Base-by-base conservation (phyloP, 768 basidiomycete genomes). In the Imleria badia region DNA sequence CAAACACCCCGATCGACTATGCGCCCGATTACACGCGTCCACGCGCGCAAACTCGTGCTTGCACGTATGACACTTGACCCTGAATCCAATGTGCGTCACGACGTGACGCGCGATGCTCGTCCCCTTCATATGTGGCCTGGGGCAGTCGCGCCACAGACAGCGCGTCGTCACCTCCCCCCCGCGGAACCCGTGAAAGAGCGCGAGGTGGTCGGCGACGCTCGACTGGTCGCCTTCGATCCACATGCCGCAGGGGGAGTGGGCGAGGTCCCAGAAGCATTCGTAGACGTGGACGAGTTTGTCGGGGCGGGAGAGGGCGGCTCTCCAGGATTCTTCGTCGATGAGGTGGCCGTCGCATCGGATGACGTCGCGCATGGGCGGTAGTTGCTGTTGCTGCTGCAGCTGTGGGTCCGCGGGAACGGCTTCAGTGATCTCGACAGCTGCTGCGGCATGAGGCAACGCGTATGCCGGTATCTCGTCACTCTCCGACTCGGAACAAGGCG, bases 221-320 rank as follows among this genome's bases (percentile, higher is more conserved):
- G 66, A 62, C 13, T 72, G 71, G 51, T 70, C 71, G 19, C 71
- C 70, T 45, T 70, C 71, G 35, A 70, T 68, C 63, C 71, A 72
- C 70, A 70, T 70, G 1, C 68, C 56, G 17, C 69, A 70, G 3
- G 70, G 54, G 0, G 69, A 44, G 41, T 66, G 50, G 30, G 48
- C 4, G 29, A 52, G 49, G 49, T 66, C 62, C 69, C 69, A 72
- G 44, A 65, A 60, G 31, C 69, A 70, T 40, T 70, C 64, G 52
- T 70, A 71, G 30, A 71, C 59, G 55, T 72, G 61, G 9, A 69
- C 39, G 39, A 49, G 40, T 23, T 66, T 60, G 56, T 66, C 70
- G 0, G 53, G 55, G 13, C 60, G 62, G 19, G 59, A 49, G 46
- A 66, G 46, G 6, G 68, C 60, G 8, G 52, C 60, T 1, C 58